These are phyloP conservation scores for Infundibulicybe gibba DNA, from an alignment of 768 basidiomycete species.

Conservation along the genomic window DNA sequence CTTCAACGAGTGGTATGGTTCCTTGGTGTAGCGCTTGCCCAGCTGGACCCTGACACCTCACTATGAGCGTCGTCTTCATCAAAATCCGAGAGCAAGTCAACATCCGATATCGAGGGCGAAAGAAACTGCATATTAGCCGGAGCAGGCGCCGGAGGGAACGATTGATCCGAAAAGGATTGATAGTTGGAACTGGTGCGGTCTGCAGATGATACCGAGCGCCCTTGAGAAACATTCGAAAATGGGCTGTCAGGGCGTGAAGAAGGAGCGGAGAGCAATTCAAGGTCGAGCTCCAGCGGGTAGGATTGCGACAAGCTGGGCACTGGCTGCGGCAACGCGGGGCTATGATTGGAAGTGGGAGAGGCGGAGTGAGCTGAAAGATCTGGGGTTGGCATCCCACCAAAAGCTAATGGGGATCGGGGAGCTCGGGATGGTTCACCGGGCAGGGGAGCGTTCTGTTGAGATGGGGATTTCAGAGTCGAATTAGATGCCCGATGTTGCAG, in stretches of 20 bases:
- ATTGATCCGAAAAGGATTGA: slow-evolving; percentile 12
- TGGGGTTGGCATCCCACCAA: slow-evolving; percentile 9
- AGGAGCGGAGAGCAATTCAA: slow-evolving; percentile 41
- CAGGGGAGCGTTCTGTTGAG: slow-evolving; percentile 4
- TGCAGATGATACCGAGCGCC: slow-evolving; percentile 5
- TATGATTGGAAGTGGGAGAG: slow-evolving; percentile 7
- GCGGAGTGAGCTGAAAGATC: slow-evolving; percentile 5
- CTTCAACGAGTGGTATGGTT: slow-evolving; percentile 3
- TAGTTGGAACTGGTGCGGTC: slow-evolving; percentile 8
- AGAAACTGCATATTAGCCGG: slow-evolving; percentile 3
- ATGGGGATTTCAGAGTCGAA: slow-evolving; percentile 14
- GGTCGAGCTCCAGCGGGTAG: slow-evolving; percentile 37
- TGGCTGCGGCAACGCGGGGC: slow-evolving; percentile 13
- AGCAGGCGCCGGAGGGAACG: too few species aligned
- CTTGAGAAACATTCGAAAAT: slow-evolving; percentile 25
- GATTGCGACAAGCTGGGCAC: slow-evolving; percentile 39
- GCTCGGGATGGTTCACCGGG: slow-evolving; percentile 4
- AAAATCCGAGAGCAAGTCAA: slow-evolving; percentile 18
- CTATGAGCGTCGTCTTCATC: slow-evolving; percentile 7
- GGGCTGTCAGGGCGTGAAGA: slow-evolving; percentile 38
- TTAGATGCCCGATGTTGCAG: slow-evolving; percentile 9
- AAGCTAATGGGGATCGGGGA: slow-evolving; percentile 4
- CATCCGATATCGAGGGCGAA: slow-evolving; percentile 12
- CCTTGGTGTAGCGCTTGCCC: slow-evolving; percentile 14
- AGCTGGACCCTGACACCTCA: slow-evolving; percentile 14